These are phyloP conservation scores for Citrus mangshanensis DNA, from an alignment of 345 rosid species.

Conservation along the genomic window DNA sequence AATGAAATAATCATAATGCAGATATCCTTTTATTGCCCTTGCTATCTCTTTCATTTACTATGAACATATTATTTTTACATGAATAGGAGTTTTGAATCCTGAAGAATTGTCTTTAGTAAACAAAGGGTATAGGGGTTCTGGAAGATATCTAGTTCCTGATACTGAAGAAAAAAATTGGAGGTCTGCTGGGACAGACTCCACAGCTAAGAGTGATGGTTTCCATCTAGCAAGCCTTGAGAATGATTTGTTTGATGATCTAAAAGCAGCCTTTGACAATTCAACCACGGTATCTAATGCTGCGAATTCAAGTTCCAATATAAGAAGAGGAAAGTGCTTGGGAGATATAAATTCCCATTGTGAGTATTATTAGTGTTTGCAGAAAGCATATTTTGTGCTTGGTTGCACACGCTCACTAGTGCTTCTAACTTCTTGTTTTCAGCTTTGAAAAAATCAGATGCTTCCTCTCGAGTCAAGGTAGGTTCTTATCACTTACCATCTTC, in stretches of 20 bases:
- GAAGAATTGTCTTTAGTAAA: slow-evolving; percentile 46
- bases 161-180: slow-evolving; percentile 22
- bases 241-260: slow-evolving; percentile 41
- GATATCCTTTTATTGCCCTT: background rate
- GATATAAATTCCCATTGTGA: slow-evolving; percentile 17
- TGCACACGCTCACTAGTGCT: background rate
- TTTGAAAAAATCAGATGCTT: slow-evolving; percentile 13
- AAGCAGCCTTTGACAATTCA: slow-evolving; percentile 17
- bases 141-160: slow-evolving; percentile 15
- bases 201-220: slow-evolving; percentile 12
- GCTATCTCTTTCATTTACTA: no score
- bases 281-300: background rate
- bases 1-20: background rate
- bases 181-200: slow-evolving; percentile 27
- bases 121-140: slow-evolving; percentile 34
- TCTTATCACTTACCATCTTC: background rate
- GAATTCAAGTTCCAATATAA: slow-evolving; percentile 10
- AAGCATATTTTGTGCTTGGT: background rate
- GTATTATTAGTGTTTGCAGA: background rate
- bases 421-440: slow-evolving; percentile 19
- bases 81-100: slow-evolving; percentile 45
- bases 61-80: background rate
- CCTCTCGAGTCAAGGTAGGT: slow-evolving; percentile 24
- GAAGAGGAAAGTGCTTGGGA: slow-evolving; percentile 18
- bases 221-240: slow-evolving; percentile 44